These are phyloP conservation scores for Tricholoma saponaceum DNA, from an alignment of 768 basidiomycete genomes.

Conservation along the genomic window DNA sequence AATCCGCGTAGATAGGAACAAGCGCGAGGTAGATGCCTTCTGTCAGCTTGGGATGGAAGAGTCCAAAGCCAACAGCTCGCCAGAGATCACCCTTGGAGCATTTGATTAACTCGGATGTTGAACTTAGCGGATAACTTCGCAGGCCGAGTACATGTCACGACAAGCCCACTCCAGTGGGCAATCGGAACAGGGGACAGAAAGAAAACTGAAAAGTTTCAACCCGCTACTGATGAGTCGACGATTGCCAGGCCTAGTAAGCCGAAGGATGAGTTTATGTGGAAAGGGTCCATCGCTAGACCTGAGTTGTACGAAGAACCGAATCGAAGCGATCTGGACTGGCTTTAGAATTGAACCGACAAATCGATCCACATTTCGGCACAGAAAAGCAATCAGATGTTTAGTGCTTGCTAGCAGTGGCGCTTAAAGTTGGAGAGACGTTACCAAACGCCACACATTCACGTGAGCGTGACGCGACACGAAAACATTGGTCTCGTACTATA, in stretches of 20 bases:
- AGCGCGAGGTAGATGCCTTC: background rate
- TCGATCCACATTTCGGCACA: background rate
- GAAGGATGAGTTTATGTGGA: background rate
- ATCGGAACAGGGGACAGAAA: too few relatives aligned
- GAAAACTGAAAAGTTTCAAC: background rate
- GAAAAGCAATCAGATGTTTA: background rate
- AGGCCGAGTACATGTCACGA: background rate
- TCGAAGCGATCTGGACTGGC: background rate
- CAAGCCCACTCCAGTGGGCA: background rate
- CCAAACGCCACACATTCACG: background rate
- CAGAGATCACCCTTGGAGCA: background rate
- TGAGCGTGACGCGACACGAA: background rate
- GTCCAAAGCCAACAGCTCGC: background rate
- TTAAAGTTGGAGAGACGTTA: background rate
- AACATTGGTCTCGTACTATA: too few relatives aligned
- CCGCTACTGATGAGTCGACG: background rate
- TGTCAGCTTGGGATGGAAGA: background rate
- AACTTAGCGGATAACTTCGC: background rate
- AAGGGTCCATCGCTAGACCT: background rate
- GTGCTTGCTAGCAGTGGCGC: background rate
- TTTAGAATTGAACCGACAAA: background rate
- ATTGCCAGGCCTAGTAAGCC: too few relatives aligned
- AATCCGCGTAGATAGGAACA: background rate
- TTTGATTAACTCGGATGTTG: background rate
- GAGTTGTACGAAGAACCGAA: background rate